Conservation (phyloP, 139 green algal genomes). For the Chlorella ohadii region DNA sequence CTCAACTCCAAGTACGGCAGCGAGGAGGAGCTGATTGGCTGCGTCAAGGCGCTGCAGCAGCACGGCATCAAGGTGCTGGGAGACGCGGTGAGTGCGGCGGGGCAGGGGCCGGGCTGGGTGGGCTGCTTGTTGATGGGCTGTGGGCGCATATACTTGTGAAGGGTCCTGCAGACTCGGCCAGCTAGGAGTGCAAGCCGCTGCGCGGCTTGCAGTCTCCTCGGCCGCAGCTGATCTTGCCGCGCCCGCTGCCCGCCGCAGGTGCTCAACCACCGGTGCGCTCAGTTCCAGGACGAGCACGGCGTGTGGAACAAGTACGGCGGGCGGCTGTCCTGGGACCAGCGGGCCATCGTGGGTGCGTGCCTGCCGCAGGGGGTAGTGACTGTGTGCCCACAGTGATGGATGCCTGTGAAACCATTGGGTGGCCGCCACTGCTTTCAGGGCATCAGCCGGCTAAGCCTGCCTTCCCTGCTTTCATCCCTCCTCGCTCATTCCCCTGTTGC, state of each 20-base stretch:
- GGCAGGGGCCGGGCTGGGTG: neutral
- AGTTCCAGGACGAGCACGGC: slow-evolving; percentile 71
- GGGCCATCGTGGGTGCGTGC: slow-evolving; percentile 65
- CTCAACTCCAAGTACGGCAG: slow-evolving; percentile 80
- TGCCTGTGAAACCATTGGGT: no score
- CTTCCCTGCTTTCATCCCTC: no score
- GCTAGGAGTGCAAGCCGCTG: no score
- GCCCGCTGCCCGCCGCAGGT: slow-evolving; percentile 55
- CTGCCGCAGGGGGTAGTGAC: neutral
- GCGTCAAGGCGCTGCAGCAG: slow-evolving; percentile 55
- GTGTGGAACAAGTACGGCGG: slow-evolving; percentile 89
- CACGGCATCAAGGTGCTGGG: slow-evolving; percentile 84
- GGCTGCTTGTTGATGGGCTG: neutral
- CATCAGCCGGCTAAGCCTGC: no score
- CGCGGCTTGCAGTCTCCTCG: no score
- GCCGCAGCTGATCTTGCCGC: no score
- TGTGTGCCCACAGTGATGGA: neutral
- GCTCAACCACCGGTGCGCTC: slow-evolving; percentile 93
- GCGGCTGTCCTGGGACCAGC: slow-evolving; percentile 87
- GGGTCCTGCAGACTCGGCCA: no score
- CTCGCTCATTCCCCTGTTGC: neutral
- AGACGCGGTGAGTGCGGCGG: slow-evolving; percentile 83
- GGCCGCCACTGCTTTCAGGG: no score
- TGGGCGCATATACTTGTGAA: no score
- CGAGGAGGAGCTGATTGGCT: slow-evolving; percentile 68